Conservation (phyloP, 2,329 filamentous ascomycete species). For the Pseudocercospora fuligena region DNA sequence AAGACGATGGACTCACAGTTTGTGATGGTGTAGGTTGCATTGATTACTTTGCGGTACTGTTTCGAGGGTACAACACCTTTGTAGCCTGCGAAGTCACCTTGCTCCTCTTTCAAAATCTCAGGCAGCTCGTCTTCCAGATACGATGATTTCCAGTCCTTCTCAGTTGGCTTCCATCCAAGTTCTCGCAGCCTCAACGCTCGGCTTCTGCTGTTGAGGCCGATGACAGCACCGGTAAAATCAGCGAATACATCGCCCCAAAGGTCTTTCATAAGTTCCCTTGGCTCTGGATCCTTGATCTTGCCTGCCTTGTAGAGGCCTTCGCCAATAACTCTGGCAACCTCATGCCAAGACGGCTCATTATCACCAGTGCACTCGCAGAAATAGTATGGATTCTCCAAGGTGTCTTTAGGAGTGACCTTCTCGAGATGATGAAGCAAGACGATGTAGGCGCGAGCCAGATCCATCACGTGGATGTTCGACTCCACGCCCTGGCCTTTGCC, state of each 20-base stretch:
- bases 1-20: not conserved
- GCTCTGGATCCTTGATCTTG: conserved; percentile 44
- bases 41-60: not conserved
- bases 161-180: conserved; percentile 52
- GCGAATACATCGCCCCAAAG: conserved; percentile 50
- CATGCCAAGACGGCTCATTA: conserved; percentile 51
- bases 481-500: conserved; percentile 51
- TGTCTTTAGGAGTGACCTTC: conserved; percentile 33
- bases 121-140: conserved; percentile 52
- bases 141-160: conserved; percentile 49
- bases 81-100: conserved; percentile 26
- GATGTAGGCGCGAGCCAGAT: conserved; percentile 54
- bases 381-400: conserved; percentile 54
- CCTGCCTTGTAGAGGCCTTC: conserved; percentile 45
- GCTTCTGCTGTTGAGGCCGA: conserved; percentile 52
- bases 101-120: conserved; percentile 40
- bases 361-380: conserved; percentile 53
- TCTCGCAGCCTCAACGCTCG: conserved; percentile 50
- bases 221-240: conserved; percentile 42
- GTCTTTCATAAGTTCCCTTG: conserved; percentile 44
- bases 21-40: not conserved
- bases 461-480: conserved; percentile 54
- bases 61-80: conserved; percentile 24
- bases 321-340: conserved; percentile 47
- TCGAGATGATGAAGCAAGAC: conserved; percentile 54